phyloP scores from a whole-genome alignment of 192 early-diverging fungal species.

The Rhizophagus sp. region DNA sequence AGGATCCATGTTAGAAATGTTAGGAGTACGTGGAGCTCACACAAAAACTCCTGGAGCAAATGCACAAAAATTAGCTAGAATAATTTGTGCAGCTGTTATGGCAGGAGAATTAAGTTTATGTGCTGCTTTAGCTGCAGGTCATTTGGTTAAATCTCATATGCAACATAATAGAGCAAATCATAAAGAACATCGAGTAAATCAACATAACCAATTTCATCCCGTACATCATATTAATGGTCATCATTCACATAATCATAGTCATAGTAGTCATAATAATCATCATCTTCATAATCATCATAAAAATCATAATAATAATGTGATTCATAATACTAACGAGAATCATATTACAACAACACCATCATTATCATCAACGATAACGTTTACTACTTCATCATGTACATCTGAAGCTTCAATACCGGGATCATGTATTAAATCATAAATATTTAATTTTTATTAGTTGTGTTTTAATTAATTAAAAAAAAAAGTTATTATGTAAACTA shows the following conservation, averaged over 20 bases:
- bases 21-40: slow-evolving; percentile 84
- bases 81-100: slow-evolving; percentile 89
- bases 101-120: slow-evolving; percentile 89
- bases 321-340: background rate
- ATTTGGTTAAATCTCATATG: slow-evolving; percentile 89
- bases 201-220: slow-evolving; percentile 22
- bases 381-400: too few relatives aligned
- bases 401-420: background rate
- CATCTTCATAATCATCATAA: background rate
- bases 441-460: too few relatives aligned
- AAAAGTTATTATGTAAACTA: too few relatives aligned
- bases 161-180: slow-evolving; percentile 73
- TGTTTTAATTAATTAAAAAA: too few relatives aligned
- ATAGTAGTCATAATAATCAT: background rate
- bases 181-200: slow-evolving; percentile 20
- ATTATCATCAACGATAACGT: too few relatives aligned
- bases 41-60: slow-evolving; percentile 77
- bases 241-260: slow-evolving; percentile 1
- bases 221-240: background rate
- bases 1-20: slow-evolving; percentile 82
- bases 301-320: background rate
- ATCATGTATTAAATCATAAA: background rate
- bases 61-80: slow-evolving; percentile 80
- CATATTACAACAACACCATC: background rate
- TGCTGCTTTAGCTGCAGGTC: slow-evolving; percentile 83